Conservation (phyloP, 2,329 filamentous ascomycete species). For the Beauveria bassiana region DNA sequence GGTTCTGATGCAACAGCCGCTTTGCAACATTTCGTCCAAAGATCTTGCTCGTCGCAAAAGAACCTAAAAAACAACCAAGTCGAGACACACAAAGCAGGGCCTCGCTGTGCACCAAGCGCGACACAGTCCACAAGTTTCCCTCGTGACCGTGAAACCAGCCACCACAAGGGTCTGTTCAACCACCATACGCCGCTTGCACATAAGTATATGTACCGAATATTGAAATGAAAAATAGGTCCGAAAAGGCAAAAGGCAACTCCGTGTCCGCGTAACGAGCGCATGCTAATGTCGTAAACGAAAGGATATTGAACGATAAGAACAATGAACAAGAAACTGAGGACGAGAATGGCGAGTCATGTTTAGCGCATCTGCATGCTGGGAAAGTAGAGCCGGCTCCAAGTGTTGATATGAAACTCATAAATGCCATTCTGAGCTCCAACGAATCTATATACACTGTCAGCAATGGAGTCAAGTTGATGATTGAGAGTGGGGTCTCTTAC, state of each 20-base stretch:
- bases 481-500: slow-evolving; percentile 34
- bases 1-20: not conserved
- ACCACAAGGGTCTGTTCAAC: not conserved
- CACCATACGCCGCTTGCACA: not conserved
- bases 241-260: not conserved
- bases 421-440: slow-evolving; percentile 64
- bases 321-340: not conserved
- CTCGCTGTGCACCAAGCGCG: not conserved
- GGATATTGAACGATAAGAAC: not conserved
- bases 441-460: slow-evolving; percentile 37
- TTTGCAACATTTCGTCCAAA: not conserved
- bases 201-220: not conserved
- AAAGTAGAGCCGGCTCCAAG: slow-evolving; percentile 51
- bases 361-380: slow-evolving; percentile 48
- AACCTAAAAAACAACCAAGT: not conserved
- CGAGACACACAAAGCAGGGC: not conserved
- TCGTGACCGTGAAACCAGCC: not conserved
- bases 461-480: not conserved
- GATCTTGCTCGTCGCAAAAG: not conserved
- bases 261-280: slow-evolving; percentile 2
- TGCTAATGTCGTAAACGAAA: slow-evolving; percentile 8
- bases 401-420: slow-evolving; percentile 64
- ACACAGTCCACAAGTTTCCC: not conserved
- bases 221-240: not conserved
- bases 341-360: slow-evolving; percentile 14